Evolutionary conservation across 2,329 filamentous ascomycete genomes (phyloP).

Genomic region (Penicillium hesseltinei): DNA sequence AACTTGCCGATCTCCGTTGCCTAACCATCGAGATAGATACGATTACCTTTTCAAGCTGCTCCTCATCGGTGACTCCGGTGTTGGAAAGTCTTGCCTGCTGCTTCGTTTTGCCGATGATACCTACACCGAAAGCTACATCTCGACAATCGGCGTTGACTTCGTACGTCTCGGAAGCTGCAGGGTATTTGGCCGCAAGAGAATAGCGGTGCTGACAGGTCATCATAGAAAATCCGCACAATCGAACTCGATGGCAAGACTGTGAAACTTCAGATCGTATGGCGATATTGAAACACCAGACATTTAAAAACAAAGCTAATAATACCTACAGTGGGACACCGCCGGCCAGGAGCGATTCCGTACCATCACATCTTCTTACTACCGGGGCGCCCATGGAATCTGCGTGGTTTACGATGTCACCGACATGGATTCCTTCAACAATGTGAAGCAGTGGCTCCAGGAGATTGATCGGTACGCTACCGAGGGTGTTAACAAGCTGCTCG

Average conservation of each 20-base stretch:
- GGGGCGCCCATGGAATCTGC: slow-evolving; percentile 97
- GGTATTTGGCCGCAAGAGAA: slow-evolving; percentile 1
- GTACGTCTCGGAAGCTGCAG: slow-evolving; percentile 56
- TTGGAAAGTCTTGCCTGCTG: slow-evolving; percentile 98
- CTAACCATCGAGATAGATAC: slow-evolving; percentile 67
- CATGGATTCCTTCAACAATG: slow-evolving; percentile 99
- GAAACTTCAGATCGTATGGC: slow-evolving; percentile 90
- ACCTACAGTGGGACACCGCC: slow-evolving; percentile 88
- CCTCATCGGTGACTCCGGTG: slow-evolving; percentile 99
- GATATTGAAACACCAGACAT: background rate
- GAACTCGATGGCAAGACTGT: slow-evolving; percentile 99
- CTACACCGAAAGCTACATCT: slow-evolving; percentile 99
- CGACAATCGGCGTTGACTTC: slow-evolving; percentile 98
- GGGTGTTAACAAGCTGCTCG: slow-evolving; percentile 98
- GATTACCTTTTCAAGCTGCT: slow-evolving; percentile 99
- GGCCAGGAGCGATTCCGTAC: slow-evolving; percentile 99
- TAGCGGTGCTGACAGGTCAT: slow-evolving; percentile 20
- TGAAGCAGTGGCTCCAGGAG: slow-evolving; percentile 99
- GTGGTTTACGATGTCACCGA: slow-evolving; percentile 99
- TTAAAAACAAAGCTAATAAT: slow-evolving; percentile 14
- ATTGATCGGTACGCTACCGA: slow-evolving; percentile 99
- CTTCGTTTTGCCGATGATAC: slow-evolving; percentile 98
- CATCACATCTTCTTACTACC: slow-evolving; percentile 99
- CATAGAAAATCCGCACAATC: slow-evolving; percentile 98
- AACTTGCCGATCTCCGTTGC: slow-evolving; percentile 18